Evolutionary conservation across 352 stramenopile genomes (phyloP), one percentile per base, ranked within the genome.

Genomic region (Phytophthora melonis): DNA sequence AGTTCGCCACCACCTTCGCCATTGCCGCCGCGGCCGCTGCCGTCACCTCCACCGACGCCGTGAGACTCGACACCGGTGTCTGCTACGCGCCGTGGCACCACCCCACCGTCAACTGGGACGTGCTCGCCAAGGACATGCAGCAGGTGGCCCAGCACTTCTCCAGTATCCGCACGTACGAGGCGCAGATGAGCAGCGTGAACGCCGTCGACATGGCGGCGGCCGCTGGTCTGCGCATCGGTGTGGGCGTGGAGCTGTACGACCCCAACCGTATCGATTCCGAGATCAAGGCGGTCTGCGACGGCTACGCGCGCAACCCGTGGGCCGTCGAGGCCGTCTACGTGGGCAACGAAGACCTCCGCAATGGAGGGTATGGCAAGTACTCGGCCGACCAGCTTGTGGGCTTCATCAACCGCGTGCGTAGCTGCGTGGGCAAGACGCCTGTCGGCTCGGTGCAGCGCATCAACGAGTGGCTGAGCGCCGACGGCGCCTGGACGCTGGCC

Each of bases 1-100:
- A 66, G 65, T 62, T 67, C 57, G 49, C 65, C 21, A 69, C 66
- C 19, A 23, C 41, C 6, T 45, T 73, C 16, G 58, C 66, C 19
- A 25, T 63, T 53, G 59, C 27, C 6, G 27, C 27, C 27, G 27
- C 27, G 3, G 27, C 6, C 27, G 3, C 27, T 3, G 27, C 27
- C 1, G 23, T 2, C 27, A 0, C 27, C 6, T 32, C 21, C 56
- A 21, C 19, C 13, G 34, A 62, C 10, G 56, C 56, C 3, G 21
- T 0, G 3, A 30, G 14, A 36, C 56, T 62, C n/a, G 9, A n/a
- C 1, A 55, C 58, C 2, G 79, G 82, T 47, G 69, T 87, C 4
- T 87, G 79, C 82, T 89, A 89, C 78, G 76, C 68, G 52, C 75
- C 82, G 50, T 89, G 82, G 81, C 81, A 88, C 70, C 81, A 88